Evolutionary conservation across 352 stramenopile species (phyloP), one percentile per base, ranked within the genome.

Genomic region (Globisporangium barbulae): DNA sequence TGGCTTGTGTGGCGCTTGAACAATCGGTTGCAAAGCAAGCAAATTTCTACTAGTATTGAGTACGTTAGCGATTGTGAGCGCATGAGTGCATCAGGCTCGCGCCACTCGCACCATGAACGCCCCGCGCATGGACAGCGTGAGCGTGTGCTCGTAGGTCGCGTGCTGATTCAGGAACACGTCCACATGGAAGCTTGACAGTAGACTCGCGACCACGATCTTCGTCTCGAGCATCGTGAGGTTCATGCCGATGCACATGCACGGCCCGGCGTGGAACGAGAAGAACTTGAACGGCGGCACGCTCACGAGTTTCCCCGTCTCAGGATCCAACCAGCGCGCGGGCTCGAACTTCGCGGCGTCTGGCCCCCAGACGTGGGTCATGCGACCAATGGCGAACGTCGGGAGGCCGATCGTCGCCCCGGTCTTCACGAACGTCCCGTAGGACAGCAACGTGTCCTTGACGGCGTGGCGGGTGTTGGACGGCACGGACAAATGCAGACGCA

Each of bases 151-250:
- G 57, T 78, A 80, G 65, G 35, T 76, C 39, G 76, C 33, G 37
- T 65, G 57, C 10, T 78, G 63, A 8, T 35, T 56, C 10, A 57
- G 52, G 2, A 74, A 33, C 0, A 76, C 17, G 21, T 31, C 42
- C 12, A 89, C 59, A 17, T 73, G 19, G 30, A 82, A 89, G 7
- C 68, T 68, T 22, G 68, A 74, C n/a, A 91, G 67, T 8, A 93
- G 10, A 30, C 74, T 77, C 0, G 74, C 72, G 12, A 88, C 35
- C 21, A 78, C 63, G 4, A 85, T 71, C 48, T 88, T 87, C 61
- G 86, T 82, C 64, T 59, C 35, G 54, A 50, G 22, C 22, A 61
- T 61, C 39, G 55, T 39, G 22, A 61, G 55, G 39, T 61, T 61
- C 37, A 61, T 25, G 15, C 55, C 55, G 13, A 61, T 15, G 15